A percentile compares a stretch with the other conserved stretches of the same genome.
These are phyloP conservation scores for Hemisphaericaspora xylofermentans DNA, from an alignment of 1,139 yeast genomes.

Conservation along the genomic window DNA sequence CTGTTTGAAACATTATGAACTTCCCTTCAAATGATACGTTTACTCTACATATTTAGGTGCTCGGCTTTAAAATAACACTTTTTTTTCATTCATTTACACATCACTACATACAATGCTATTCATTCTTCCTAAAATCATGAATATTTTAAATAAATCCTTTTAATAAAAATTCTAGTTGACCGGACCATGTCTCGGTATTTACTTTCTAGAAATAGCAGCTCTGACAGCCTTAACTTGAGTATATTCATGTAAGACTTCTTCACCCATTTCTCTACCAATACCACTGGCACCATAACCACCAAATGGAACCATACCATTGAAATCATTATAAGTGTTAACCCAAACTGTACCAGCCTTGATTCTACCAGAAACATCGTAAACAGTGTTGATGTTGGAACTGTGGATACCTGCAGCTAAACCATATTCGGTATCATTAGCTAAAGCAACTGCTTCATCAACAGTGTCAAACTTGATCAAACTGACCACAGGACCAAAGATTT, in stretches of 20 bases:
- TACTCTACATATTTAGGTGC: no score
- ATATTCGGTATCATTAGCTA: constrained; percentile 73
- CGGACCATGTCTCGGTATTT: no score
- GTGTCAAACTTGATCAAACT: constrained; percentile 71
- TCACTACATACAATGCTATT: no score
- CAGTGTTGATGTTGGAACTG: constrained; percentile 69
- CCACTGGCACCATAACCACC: constrained; percentile 91
- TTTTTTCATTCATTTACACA: no score
- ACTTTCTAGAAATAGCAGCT: constrained; percentile 14
- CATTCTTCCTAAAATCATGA: no score
- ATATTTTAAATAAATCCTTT: no score
- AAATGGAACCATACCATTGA: constrained; percentile 78
- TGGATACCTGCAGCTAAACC: constrained; percentile 86
- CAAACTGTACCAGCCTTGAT: constrained; percentile 81
- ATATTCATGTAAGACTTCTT: constrained; percentile 79
- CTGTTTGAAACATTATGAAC: no score
- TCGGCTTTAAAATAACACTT: no score
- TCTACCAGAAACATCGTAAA: constrained; percentile 61
- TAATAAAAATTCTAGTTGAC: not conserved
- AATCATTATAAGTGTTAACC: constrained; percentile 83
- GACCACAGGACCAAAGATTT: constrained; percentile 86
- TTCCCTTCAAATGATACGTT: no score
- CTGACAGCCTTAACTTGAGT: constrained; percentile 80
- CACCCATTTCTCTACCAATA: constrained; percentile 91
- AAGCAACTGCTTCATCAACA: constrained; percentile 64